Evolutionary conservation across 2,329 filamentous ascomycete genomes (phyloP), one percentile per base, ranked within the genome.

Genomic region (Monosporascus cannonballus): DNA sequence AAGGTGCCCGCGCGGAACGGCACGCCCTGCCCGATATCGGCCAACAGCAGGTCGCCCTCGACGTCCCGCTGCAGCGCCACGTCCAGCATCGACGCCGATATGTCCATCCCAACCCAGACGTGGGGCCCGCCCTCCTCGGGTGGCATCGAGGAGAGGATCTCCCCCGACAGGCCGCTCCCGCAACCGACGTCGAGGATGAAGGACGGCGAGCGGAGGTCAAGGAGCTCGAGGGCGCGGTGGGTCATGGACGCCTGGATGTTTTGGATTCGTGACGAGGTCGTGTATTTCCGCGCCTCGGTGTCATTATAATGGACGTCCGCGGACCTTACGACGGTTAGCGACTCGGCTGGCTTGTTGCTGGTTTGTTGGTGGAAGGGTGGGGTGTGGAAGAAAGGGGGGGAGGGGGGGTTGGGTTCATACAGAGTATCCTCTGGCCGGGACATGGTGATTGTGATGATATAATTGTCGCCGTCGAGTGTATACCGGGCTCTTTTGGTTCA

Each of bases 271-370:
- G 91, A 96, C 58, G 86, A 93, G 4, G 93, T 96, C 8, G 94
- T 97, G 77, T 99, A 99, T 78, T 97, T 97, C 69, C 89, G 87
- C 34, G 94, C 93, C 78, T 96, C 93, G 71, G 80, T 79, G 75
- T 97, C 93, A 77, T 96, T 87, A 80, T 99, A 99, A 78, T 96
- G 95, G 67, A 97, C 87, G 74, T 99, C 94, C 59, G 94, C 93
- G 49, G 92, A 90, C 68, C 90, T 95, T 69, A 52, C 38, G 64
- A 49, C 37, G 39, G 44, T 55, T 37, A 47, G 41, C 44, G 51
- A 55, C 48, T 49, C 51, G 47, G 11, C 34, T n/a, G 54, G 59
- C 52, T 53, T 34, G n/a, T 51, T 46, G 11, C 34, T n/a, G 54
- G 59, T 51, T 53, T 34, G n/a, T 51, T 46, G 52, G 51, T 53